These are phyloP conservation scores for Takakia lepidozioides DNA, from an alignment of 225 moss, liverwort and hornwort genomes.

Conservation along the genomic window DNA sequence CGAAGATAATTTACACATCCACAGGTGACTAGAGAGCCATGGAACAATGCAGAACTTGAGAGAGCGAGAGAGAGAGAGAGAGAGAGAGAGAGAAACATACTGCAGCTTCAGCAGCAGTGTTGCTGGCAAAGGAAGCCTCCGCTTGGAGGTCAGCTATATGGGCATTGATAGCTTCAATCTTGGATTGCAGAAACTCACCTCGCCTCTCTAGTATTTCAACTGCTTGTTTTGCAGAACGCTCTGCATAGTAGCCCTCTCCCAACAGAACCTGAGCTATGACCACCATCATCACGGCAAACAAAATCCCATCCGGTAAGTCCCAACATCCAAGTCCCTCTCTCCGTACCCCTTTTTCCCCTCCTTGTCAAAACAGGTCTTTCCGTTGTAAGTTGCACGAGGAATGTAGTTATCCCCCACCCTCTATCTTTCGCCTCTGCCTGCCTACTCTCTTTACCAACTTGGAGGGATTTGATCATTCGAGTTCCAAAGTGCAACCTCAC, in stretches of 20 bases:
- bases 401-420: no score
- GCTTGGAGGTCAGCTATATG: constrained; percentile 82
- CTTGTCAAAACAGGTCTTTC: no score
- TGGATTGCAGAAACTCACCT: constrained; percentile 37
- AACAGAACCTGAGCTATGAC: constrained; percentile 94
- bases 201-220: constrained; percentile 68
- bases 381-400: no score
- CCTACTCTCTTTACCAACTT: no score
- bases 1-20: no score
- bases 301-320: no score
- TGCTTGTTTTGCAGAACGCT: constrained; percentile 93
- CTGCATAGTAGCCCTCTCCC: constrained; percentile 86
- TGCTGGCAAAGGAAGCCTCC: constrained; percentile 63
- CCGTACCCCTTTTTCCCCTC: no score
- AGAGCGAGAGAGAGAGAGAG: neutral
- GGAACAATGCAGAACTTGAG: neutral
- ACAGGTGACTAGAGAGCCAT: neutral
- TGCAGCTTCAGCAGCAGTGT: constrained; percentile 87
- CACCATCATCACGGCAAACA: constrained; percentile 33
- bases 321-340: no score
- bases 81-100: constrained; percentile 26
- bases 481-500: no score
- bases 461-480: no score
- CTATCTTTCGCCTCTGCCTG: no score
- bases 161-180: constrained; percentile 41